Conservation (phyloP, 257 asterid genomes). For the Marsdenia floribunda region DNA sequence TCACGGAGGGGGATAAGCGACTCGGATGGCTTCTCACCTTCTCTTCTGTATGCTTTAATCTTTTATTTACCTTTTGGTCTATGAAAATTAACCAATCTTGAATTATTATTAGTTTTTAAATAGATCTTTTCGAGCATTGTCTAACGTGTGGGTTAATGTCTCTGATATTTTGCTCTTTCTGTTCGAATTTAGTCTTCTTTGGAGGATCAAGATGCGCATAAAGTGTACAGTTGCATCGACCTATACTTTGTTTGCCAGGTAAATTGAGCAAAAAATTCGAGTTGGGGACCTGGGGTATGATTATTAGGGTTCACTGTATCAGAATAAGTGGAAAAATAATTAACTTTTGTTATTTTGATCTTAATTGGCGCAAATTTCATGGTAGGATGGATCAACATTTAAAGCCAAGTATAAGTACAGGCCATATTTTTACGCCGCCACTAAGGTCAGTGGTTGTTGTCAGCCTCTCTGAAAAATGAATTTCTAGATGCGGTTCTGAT, state of each 20-base stretch:
- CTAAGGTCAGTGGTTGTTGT: constrained; percentile 50
- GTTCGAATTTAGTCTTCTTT: constrained; percentile 56
- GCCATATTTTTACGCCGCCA: constrained; percentile 93
- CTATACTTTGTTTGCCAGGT: constrained; percentile 98
- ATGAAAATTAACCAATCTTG: neutral
- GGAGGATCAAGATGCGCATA: constrained; percentile 90
- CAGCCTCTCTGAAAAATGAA: neutral
- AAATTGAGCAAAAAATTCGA: neutral
- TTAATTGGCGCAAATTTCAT: constrained; percentile 17
- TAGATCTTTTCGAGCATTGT: constrained; percentile 1
- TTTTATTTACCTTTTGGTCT: neutral
- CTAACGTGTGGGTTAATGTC: neutral
- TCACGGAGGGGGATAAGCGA: constrained; percentile 89
- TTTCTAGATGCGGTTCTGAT: neutral
- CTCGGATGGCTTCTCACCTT: constrained; percentile 97
- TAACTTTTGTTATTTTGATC: constrained; percentile 5
- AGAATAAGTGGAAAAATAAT: neutral
- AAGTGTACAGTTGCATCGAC: constrained; percentile 82
- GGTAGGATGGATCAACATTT: constrained; percentile 92
- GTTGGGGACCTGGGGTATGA: neutral
- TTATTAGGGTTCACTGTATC: neutral
- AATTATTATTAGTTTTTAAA: neutral
- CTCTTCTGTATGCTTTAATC: constrained; percentile 49
- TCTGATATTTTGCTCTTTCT: constrained; percentile 7
- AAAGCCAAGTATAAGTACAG: constrained; percentile 83